Percentiles rank a stretch among this genome's conserved stretches.
Evolutionary conservation across 176 grass and related monocot species (phyloP).

Genomic region (Neostapfia colusana): DNA sequence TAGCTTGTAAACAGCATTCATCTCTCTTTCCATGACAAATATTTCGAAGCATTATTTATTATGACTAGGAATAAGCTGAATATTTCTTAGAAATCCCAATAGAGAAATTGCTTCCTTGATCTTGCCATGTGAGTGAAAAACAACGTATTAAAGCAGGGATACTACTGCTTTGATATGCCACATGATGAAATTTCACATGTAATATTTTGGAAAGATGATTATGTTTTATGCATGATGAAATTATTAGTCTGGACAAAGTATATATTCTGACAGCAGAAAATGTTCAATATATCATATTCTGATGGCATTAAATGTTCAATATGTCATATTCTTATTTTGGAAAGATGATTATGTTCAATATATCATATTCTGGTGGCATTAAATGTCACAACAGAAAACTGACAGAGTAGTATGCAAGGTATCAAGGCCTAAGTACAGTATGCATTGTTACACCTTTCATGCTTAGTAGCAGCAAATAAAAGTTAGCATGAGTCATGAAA

Average conservation of each 20-base stretch:
- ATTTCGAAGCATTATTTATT: background rate
- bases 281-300: too few species aligned
- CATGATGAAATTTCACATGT: background rate
- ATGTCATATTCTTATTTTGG: too few species aligned
- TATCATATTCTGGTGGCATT: background rate
- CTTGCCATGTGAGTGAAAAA: background rate
- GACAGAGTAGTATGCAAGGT: conserved; percentile 8
- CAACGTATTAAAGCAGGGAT: background rate
- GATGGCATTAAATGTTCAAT: too few species aligned
- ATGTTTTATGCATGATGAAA: background rate
- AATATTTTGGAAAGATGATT: conserved; percentile 1
- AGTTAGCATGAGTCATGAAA: background rate
- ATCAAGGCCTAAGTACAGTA: background rate
- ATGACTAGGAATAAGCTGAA: background rate
- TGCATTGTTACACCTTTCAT: background rate
- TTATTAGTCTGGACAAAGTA: conserved; percentile 10
- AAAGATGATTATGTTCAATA: too few species aligned
- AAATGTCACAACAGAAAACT: conserved; percentile 6
- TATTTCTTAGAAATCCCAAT: background rate
- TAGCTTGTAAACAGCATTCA: background rate
- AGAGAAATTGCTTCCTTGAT: background rate
- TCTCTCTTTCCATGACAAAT: conserved; percentile 7
- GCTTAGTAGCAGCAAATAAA: background rate
- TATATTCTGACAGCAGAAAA: conserved; percentile 1
- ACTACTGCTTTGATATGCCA: background rate